These are phyloP conservation scores for Monosporozyma unispora DNA, from an alignment of 805 yeast species.

Conservation along the genomic window DNA sequence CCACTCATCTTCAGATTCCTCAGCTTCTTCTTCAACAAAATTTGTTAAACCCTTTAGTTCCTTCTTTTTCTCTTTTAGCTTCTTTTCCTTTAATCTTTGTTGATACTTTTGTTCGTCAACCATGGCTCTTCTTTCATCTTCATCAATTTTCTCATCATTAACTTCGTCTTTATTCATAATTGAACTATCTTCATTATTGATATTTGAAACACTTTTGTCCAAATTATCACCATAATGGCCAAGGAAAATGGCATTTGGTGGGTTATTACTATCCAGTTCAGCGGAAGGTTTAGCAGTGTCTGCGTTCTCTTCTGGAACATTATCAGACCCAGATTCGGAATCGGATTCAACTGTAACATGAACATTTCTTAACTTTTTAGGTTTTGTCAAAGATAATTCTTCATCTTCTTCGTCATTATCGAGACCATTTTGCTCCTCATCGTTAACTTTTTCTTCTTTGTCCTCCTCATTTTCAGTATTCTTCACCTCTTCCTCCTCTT, in stretches of 20 bases:
- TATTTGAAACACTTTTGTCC: not conserved
- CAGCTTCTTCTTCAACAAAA: slow-evolving; percentile 74
- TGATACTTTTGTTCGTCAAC: slow-evolving; percentile 14
- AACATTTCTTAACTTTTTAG: slow-evolving; percentile 2
- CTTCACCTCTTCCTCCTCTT: slow-evolving; percentile 9
- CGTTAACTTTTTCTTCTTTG: slow-evolving; percentile 9
- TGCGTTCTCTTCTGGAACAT: not conserved
- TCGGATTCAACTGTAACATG: slow-evolving; percentile 9
- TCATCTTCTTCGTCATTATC: slow-evolving; percentile 25
- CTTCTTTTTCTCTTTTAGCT: slow-evolving; percentile 29
- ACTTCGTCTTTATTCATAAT: not conserved
- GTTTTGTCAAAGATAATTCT: slow-evolving; percentile 3
- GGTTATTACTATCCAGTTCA: not conserved
- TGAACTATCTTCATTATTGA: not conserved
- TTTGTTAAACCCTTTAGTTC: slow-evolving; percentile 54
- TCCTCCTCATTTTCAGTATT: slow-evolving; percentile 13
- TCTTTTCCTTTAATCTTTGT: slow-evolving; percentile 17
- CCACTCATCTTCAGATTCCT: slow-evolving; percentile 86
- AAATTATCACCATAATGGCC: slow-evolving; percentile 26
- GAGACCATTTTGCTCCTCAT: not conserved
- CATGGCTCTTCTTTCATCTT: slow-evolving; percentile 8
- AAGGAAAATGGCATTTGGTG: slow-evolving; percentile 16
- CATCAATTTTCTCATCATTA: slow-evolving; percentile 1
- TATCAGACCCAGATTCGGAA: slow-evolving; percentile 1
- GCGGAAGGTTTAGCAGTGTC: not conserved